These are phyloP conservation scores for Arthroderma sp. DNA, from an alignment of 2,329 filamentous ascomycete species.

Conservation along the genomic window DNA sequence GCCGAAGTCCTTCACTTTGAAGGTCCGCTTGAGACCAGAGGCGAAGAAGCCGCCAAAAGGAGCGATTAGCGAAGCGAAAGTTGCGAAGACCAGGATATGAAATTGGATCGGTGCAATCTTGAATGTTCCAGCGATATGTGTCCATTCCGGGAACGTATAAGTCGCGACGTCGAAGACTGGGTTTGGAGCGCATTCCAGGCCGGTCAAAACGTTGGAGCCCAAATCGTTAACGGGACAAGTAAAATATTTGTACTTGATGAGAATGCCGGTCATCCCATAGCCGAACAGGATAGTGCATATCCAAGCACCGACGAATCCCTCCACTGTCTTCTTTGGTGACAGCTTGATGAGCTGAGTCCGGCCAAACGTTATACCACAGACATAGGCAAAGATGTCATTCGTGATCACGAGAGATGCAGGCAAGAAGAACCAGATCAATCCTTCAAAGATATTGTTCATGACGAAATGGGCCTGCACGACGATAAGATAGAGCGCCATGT, in stretches of 20 bases:
- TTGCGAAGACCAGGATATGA: slow-evolving; percentile 78
- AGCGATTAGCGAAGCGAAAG: slow-evolving; percentile 90
- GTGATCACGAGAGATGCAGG: slow-evolving; percentile 91
- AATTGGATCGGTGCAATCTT: slow-evolving; percentile 80
- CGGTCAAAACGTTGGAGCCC: slow-evolving; percentile 82
- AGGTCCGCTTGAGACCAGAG: slow-evolving; percentile 91
- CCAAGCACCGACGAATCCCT: slow-evolving; percentile 94
- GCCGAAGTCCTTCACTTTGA: slow-evolving; percentile 99
- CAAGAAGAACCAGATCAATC: slow-evolving; percentile 99
- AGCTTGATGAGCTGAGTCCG: slow-evolving; percentile 94
- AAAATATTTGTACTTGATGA: slow-evolving; percentile 91
- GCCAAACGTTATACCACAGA: slow-evolving; percentile 94
- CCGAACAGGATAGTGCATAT: slow-evolving; percentile 85
- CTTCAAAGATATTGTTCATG: slow-evolving; percentile 99
- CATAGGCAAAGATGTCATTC: slow-evolving; percentile 97
- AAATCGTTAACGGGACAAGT: slow-evolving; percentile 96
- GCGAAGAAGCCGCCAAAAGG: slow-evolving; percentile 98
- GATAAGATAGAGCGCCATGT: slow-evolving; percentile 97
- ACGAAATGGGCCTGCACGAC: slow-evolving; percentile 97
- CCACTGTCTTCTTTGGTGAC: slow-evolving; percentile 97
- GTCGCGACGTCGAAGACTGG: slow-evolving; percentile 73
- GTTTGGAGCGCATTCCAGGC: slow-evolving; percentile 79
- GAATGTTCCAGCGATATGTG: slow-evolving; percentile 59
- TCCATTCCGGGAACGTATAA: slow-evolving; percentile 59
- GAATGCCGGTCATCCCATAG: slow-evolving; percentile 63